Conservation (phyloP, 441 rosid genomes). For the Jatropha multifida region DNA sequence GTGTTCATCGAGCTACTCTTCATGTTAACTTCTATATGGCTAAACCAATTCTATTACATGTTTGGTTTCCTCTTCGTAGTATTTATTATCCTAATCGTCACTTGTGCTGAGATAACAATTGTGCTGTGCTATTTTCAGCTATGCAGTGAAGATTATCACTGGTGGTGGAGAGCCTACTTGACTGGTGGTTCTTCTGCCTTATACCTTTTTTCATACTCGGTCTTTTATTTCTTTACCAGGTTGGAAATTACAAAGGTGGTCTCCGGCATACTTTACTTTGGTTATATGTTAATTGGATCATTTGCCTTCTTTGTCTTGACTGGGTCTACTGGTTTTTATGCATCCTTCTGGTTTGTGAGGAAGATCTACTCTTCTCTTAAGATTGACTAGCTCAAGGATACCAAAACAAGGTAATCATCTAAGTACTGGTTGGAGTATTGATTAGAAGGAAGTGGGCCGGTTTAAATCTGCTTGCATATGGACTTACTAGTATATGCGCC, state of each 20-base stretch:
- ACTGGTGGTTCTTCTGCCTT: conserved; percentile 84
- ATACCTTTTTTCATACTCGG: conserved; percentile 76
- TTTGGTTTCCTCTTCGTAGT: conserved; percentile 89
- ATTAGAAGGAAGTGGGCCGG: too few relatives aligned
- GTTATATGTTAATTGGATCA: conserved; percentile 74
- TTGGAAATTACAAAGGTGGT: conserved; percentile 73
- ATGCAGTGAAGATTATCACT: conserved; percentile 79
- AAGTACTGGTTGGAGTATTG: too few relatives aligned
- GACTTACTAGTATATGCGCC: too few relatives aligned
- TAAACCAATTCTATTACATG: conserved; percentile 92
- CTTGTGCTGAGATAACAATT: conserved; percentile 81
- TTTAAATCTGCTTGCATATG: too few relatives aligned
- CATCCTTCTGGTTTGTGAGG: conserved; percentile 81
- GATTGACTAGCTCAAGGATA: conserved; percentile 48
- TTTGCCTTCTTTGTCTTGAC: conserved; percentile 75
- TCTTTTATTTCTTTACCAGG: conserved; percentile 83
- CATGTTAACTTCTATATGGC: conserved; percentile 88
- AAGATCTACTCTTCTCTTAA: conserved; percentile 82
- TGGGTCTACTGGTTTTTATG: conserved; percentile 80
- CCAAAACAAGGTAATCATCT: neutral
- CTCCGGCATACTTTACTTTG: conserved; percentile 74
- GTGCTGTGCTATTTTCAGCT: conserved; percentile 89
- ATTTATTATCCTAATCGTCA: conserved; percentile 64
- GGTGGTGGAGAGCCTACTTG: conserved; percentile 95
- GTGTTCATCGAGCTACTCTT: conserved; percentile 91